These are phyloP conservation scores for Eucalyptus viminalis DNA, from an alignment of 345 rosid genomes.

Conservation along the genomic window DNA sequence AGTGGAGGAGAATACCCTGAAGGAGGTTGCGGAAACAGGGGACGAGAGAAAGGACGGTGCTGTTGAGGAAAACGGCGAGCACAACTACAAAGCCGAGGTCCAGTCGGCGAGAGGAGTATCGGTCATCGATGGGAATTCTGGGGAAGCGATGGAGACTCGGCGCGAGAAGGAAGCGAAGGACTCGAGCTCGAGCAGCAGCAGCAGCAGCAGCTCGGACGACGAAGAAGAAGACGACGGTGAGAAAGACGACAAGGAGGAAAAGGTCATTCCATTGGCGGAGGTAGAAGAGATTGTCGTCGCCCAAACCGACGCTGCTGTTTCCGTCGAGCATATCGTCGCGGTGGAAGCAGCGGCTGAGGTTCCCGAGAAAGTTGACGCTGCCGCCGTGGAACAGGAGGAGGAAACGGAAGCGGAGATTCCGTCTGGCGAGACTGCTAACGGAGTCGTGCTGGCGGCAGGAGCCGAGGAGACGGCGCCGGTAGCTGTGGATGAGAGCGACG, in stretches of 20 bases:
- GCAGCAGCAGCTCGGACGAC: slow-evolving; percentile 1
- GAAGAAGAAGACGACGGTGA: not conserved
- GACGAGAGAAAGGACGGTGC: not conserved
- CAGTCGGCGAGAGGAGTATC: not conserved
- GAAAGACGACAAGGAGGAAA: not conserved
- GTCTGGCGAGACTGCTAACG: not conserved
- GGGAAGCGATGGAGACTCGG: not conserved
- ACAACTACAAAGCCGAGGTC: not conserved
- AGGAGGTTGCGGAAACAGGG: not conserved
- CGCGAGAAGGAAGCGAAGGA: not conserved
- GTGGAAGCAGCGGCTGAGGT: not conserved
- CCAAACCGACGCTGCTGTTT: not conserved
- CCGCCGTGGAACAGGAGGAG: not conserved
- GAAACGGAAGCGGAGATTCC: not conserved
- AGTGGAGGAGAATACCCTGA: not conserved
- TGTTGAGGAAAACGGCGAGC: not conserved
- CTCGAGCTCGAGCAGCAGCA: not conserved
- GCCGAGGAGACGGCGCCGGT: not conserved
- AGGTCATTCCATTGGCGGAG: not conserved
- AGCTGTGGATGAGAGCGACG: not conserved
- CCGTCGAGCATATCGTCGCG: not conserved
- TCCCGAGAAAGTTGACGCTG: not conserved
- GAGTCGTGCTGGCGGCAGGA: not conserved
- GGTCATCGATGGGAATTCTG: not conserved
- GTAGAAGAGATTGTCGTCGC: not conserved